Percentiles rank a stretch among this genome's conserved stretches.
phyloP scores from a whole-genome alignment of 176 grass and related monocot species.

The Elaeis guineensis region DNA sequence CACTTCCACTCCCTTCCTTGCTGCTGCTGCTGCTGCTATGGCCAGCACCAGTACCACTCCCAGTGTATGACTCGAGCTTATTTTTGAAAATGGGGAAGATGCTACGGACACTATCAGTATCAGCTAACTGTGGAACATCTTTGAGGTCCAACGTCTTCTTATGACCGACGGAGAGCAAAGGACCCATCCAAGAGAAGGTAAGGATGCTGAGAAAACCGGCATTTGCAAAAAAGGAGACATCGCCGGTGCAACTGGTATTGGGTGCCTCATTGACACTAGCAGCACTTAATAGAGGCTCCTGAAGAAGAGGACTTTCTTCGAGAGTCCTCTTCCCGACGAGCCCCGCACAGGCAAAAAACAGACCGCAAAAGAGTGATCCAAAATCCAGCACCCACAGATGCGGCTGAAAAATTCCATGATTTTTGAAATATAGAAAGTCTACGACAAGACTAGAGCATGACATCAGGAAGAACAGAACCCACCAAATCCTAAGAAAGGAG shows the following conservation, averaged over 20 bases:
- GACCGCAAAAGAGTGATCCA: constrained; percentile 15
- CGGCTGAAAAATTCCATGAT: not conserved
- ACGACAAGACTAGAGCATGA: constrained; percentile 21
- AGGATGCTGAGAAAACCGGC: constrained; percentile 58
- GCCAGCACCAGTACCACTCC: no score
- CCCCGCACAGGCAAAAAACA: constrained; percentile 26
- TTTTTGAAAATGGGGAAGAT: constrained; percentile 46
- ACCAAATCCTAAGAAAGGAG: constrained; percentile 44
- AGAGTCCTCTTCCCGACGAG: constrained; percentile 21
- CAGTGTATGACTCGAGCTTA: constrained; percentile 38
- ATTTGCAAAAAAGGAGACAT: constrained; percentile 36
- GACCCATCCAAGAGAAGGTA: constrained; percentile 63
- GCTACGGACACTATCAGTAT: constrained; percentile 32
- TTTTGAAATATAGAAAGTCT: constrained; percentile 16
- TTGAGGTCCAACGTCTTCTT: constrained; percentile 56
- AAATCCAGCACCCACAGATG: constrained; percentile 46
- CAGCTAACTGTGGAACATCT: constrained; percentile 55
- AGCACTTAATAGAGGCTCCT: constrained; percentile 63
- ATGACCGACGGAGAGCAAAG: constrained; percentile 49
- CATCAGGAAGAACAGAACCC: constrained; percentile 50
- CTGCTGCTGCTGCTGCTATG: not conserved
- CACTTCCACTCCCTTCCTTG: not conserved
- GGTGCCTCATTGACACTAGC: not conserved
- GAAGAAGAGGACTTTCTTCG: constrained; percentile 5
- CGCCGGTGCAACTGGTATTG: not conserved